Base-by-base conservation (phyloP, 306 rosid species). In the Astragalus glycyphyllos region DNA sequence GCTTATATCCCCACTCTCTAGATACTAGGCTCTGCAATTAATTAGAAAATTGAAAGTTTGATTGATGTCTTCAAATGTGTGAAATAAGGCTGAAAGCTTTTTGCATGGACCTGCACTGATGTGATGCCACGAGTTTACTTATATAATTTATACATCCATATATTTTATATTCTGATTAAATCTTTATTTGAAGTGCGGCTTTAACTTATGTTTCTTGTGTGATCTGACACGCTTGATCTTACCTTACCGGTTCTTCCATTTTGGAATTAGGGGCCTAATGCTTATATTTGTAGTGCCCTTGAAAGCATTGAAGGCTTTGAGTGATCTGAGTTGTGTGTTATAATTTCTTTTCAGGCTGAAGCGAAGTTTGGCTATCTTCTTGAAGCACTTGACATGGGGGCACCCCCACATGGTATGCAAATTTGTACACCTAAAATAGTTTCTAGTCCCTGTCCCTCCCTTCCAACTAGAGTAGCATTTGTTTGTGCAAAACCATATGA, bases 301-400 rank as follows among this genome's bases (percentile, higher is more conserved):
- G 53, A 75, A 57, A 65, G 46, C 58, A 13, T 17, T 16, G 7
- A 31, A 26, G 56, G 58, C 67, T 65, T 48, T 58, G 42, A 60
- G 29, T 69, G 62, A 68, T 63, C 32, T 79, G 73, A 58, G 46
- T 48, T 15, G 54, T 73, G 14, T 40, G 15, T 64, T 45, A 20
- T 46, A 42, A 70, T 60, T 66, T 66, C 47, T 57, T 80, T 41
- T 41, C 91, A 91, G 97, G 99, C 97, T 50, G 99, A 94, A 83
- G 90, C 87, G 0, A 91, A 94, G 88, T 91, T 94, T 69, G 97
- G 97, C 26, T 89, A 89, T 78, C 96, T 94, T 79, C 90, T 94
- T 34, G 99, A 94, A 80, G 99, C 99, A 16, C 79, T 94, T 51
- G 99, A 91, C 91, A 94, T 91, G 96, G 99, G 97, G 55, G 99